Conservation (phyloP, 148 eudicot genomes). For the Dianthus caryophyllus region DNA sequence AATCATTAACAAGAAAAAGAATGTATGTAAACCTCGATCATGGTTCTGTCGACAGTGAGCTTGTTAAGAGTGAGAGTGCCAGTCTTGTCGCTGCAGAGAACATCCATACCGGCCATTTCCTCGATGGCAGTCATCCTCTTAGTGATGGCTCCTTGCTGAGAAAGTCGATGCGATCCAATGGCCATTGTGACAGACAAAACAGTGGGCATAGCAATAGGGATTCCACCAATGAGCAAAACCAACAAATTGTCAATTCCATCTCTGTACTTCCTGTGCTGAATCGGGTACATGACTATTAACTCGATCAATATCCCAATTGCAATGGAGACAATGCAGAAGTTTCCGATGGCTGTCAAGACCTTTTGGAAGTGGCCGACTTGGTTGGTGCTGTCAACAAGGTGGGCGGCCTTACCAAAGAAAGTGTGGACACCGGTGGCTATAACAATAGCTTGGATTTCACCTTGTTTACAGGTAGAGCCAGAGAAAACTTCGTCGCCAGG, state of each 20-base stretch:
- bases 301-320: conserved; percentile 61
- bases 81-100: conserved; percentile 87
- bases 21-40: conserved; percentile 50
- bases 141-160: conserved; percentile 80
- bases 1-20: background rate
- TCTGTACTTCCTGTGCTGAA: conserved; percentile 64
- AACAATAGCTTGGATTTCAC: conserved; percentile 76
- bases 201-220: conserved; percentile 89
- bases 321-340: conserved; percentile 75
- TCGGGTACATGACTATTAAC: conserved; percentile 70
- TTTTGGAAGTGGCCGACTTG: conserved; percentile 78
- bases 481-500: conserved; percentile 69
- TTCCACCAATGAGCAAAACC: conserved; percentile 82
- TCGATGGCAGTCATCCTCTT: conserved; percentile 93
- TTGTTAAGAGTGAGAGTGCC: conserved; percentile 84
- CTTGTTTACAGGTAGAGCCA: conserved; percentile 85
- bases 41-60: conserved; percentile 61
- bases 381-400: conserved; percentile 77
- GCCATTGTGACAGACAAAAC: conserved; percentile 89
- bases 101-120: conserved; percentile 95
- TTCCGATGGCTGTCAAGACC: conserved; percentile 81
- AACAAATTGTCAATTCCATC: conserved; percentile 73
- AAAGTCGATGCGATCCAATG: conserved; percentile 74
- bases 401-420: conserved; percentile 88
- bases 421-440: conserved; percentile 86